Base-by-base conservation (phyloP, 2,329 filamentous ascomycete species). In the Hypoxylon sp. region DNA sequence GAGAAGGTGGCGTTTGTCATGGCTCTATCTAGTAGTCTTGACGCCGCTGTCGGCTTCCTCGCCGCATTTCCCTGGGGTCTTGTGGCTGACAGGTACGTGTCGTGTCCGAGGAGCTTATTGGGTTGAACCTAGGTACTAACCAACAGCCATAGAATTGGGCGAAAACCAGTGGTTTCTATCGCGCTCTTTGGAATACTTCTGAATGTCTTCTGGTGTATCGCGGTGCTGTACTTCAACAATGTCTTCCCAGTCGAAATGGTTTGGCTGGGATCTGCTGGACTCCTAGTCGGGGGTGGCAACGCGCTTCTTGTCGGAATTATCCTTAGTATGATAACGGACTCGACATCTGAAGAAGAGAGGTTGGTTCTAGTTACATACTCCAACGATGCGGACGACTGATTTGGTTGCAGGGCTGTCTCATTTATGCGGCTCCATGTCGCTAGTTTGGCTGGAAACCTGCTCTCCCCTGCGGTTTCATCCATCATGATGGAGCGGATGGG, bases 351-450 rank as follows among this genome's bases (percentile, higher is more conserved):
- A 44, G 73, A 74, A 44, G 74, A 78, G 32, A 78, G 79, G 80
- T 80, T 62, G 31, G 70, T 65, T 2, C 4, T 42, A 6, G 39
- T 7, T 17, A 24, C 5, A 6, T 32, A 17, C 4, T 27, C 59
- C 59, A 35, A 59, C 3, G 2, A 19, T 21, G 32, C 4, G 13
- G 8, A 46, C 37, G 10, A 29, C 21, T 62, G 11, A 66, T 31
- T 21, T 2, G 35, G 42, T n/a, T 8, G 35, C 55, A 82, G 81
- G 65, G 75, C 80, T 5, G 76, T 80, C 31, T 72, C 75, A 21
- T 82, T 82, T 72, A 85, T 86, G 72, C 84, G 86, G 78, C 84
- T 84, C 64, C 84, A 86, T 6, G 85, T 87, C 3, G 81, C 84
- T 5, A 86, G 78, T 77, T 85, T 87, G 62, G 79, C 81, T 29